These are phyloP conservation scores for Metarhizium humberi DNA, from an alignment of 2,329 filamentous ascomycete genomes.

Conservation along the genomic window DNA sequence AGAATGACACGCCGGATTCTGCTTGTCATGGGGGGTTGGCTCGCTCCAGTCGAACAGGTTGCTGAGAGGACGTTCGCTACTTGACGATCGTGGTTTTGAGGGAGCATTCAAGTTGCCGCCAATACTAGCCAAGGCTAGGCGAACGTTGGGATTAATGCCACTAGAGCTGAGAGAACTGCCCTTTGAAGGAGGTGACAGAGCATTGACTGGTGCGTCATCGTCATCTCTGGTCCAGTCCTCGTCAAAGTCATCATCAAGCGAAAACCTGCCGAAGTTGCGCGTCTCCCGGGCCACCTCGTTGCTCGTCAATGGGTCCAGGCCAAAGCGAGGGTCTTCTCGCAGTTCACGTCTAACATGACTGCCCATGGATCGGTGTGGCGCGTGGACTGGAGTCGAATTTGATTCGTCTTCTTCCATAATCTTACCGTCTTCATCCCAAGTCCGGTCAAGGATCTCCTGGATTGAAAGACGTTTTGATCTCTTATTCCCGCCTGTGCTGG, in stretches of 20 bases:
- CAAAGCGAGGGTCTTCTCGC: constrained; percentile 1
- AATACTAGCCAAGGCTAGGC: constrained; percentile 43
- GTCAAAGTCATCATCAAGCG: constrained; percentile 53
- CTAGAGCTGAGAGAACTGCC: constrained; percentile 42
- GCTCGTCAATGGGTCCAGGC: constrained; percentile 1
- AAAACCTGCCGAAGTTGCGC: constrained; percentile 38
- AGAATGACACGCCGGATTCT: constrained; percentile 46
- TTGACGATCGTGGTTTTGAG: constrained; percentile 9
- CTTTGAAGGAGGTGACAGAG: constrained; percentile 47
- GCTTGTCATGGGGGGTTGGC: constrained; percentile 50
- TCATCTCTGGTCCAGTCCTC: constrained; percentile 52
- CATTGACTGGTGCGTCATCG: constrained; percentile 41
- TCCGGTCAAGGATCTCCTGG: constrained; percentile 46
- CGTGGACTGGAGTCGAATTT: constrained; percentile 39
- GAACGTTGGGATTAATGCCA: constrained; percentile 42
- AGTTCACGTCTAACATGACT: constrained; percentile 1
- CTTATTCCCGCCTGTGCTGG: constrained; percentile 43
- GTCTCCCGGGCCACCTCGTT: constrained; percentile 7
- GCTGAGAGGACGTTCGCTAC: constrained; percentile 46
- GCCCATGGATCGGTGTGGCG: constrained; percentile 20
- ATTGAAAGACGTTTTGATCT: constrained; percentile 49
- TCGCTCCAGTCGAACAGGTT: constrained; percentile 76
- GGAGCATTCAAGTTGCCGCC: constrained; percentile 33
- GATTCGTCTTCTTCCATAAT: constrained; percentile 57
- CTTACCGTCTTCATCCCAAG: constrained; percentile 44